These are phyloP conservation scores for Umbellularia californica DNA, from an alignment of 164 flowering plant genomes.

Conservation along the genomic window DNA sequence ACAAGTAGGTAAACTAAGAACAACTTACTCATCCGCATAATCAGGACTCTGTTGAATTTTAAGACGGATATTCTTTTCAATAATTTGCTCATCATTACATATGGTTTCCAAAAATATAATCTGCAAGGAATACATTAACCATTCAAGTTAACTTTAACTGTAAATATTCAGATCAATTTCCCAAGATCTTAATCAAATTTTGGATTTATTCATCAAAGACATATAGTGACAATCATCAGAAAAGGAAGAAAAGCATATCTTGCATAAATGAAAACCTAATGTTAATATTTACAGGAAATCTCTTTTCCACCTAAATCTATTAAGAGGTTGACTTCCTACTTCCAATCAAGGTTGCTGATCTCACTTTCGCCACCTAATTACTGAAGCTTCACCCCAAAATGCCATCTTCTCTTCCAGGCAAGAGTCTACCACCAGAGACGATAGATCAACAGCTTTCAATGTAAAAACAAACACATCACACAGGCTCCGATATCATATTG, in stretches of 20 bases:
- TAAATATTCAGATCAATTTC: not conserved
- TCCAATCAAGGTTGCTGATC: no score
- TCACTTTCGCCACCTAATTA: no score
- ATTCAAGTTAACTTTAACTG: not conserved
- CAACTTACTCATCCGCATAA: constrained; percentile 87
- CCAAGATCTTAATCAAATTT: not conserved
- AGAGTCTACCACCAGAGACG: no score
- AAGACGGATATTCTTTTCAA: constrained; percentile 92
- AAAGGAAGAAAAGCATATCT: not conserved
- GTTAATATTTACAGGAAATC: no score
- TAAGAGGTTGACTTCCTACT: no score
- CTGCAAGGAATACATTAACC: constrained; percentile 31
- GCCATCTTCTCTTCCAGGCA: no score
- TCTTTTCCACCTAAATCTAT: no score
- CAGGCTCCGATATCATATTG: no score
- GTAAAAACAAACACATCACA: no score
- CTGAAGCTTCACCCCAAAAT: no score
- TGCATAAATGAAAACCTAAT: not conserved
- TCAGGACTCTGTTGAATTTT: constrained; percentile 99
- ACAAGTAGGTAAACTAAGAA: not conserved
- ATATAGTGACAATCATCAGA: not conserved
- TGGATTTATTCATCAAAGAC: not conserved
- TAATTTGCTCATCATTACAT: constrained; percentile 79
- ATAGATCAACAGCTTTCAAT: no score
- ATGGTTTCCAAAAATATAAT: constrained; percentile 92